Evolutionary conservation across 768 basidiomycete species (phyloP).

Genomic region (Suillus tomentosus): DNA sequence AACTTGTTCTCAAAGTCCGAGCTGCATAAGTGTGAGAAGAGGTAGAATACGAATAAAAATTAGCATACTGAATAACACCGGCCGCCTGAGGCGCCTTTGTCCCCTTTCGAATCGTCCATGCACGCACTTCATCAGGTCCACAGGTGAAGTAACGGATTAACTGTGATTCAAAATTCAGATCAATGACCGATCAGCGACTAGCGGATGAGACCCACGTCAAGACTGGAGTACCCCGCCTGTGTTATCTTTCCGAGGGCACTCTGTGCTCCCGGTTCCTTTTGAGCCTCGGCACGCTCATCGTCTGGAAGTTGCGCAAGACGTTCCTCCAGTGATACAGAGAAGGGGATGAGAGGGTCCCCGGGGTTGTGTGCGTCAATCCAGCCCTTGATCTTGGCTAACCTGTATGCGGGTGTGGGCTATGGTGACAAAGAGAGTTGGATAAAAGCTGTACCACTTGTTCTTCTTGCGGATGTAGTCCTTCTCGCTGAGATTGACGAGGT

Average conservation of each 20-base stretch:
- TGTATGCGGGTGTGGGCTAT: conserved; percentile 26
- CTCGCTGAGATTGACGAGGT: conserved; percentile 96
- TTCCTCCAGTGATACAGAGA: conserved; percentile 95
- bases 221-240: conserved; percentile 85
- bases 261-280: conserved; percentile 71
- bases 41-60: not conserved
- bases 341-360: conserved; percentile 94
- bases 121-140: conserved; percentile 95
- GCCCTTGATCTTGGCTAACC: conserved; percentile 94
- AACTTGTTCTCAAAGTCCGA: conserved; percentile 98
- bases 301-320: conserved; percentile 62
- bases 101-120: conserved; percentile 95
- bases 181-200: not conserved
- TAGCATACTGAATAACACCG: conserved; percentile 91
- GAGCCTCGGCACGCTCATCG: conserved; percentile 78
- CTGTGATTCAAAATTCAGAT: conserved; percentile 35
- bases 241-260: conserved; percentile 92
- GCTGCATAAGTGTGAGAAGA: conserved; percentile 38
- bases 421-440: not conserved
- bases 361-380: conserved; percentile 98
- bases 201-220: conserved; percentile 58
- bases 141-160: conserved; percentile 97
- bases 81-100: conserved; percentile 97
- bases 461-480: conserved; percentile 95
- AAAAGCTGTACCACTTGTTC: conserved; percentile 82